These are phyloP conservation scores for Plasmodium gaboni DNA, from an alignment of 169 alveolate genomes.

Conservation along the genomic window DNA sequence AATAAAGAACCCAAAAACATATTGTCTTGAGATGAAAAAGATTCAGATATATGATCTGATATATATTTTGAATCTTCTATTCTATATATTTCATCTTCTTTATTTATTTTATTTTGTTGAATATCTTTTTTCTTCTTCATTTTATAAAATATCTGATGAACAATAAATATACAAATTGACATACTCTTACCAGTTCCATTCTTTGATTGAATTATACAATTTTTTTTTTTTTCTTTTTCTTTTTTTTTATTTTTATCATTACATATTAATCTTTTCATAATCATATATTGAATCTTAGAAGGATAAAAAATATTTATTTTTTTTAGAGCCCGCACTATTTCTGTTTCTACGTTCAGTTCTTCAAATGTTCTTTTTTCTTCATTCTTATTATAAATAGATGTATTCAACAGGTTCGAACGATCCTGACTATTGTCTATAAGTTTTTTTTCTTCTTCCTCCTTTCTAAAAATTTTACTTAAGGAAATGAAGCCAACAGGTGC, in stretches of 20 bases:
- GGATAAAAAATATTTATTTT: constrained; percentile 17
- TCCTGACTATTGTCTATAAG: no score
- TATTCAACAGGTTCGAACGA: no score
- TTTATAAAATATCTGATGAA: constrained; percentile 1
- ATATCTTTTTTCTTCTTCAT: background rate
- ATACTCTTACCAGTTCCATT: constrained; percentile 73
- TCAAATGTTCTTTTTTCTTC: constrained; percentile 4
- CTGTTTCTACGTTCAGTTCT: constrained; percentile 19
- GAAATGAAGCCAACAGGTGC: background rate
- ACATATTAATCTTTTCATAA: constrained; percentile 11
- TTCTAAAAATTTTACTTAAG: constrained; percentile 15
- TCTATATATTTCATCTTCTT: background rate
- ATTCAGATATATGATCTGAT: background rate
- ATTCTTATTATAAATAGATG: background rate
- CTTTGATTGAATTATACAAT: constrained; percentile 38
- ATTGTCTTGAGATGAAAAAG: background rate
- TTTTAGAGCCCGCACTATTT: constrained; percentile 2
- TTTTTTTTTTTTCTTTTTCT: constrained; percentile 14
- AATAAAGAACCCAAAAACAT: constrained; percentile 3
- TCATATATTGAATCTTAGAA: constrained; percentile 24
- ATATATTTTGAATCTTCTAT: background rate
- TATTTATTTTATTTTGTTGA: background rate
- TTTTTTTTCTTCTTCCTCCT: background rate
- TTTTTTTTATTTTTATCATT: background rate
- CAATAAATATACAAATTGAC: constrained; percentile 45